These are phyloP conservation scores for Pisolithus orientalis DNA, from an alignment of 768 basidiomycete genomes.

Conservation along the genomic window DNA sequence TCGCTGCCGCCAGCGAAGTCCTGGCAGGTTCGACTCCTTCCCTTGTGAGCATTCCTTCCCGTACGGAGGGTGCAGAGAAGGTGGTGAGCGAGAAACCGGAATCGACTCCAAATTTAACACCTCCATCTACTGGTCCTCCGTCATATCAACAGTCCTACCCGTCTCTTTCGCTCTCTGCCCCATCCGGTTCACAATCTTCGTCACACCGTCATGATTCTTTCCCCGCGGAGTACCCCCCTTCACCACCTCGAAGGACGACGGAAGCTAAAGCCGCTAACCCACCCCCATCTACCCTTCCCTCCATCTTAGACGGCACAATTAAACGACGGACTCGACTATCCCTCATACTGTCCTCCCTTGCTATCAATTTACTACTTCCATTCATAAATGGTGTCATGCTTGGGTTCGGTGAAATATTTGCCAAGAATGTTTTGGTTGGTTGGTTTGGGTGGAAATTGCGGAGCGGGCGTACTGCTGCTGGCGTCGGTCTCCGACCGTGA, in stretches of 20 bases:
- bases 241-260: conserved; percentile 16
- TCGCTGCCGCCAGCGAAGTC: conserved; percentile 12
- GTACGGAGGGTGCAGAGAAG: conserved; percentile 24
- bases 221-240: conserved; percentile 5
- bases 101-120: conserved; percentile 8
- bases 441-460: conserved; percentile 40
- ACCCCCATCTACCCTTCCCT: conserved; percentile 48
- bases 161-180: conserved; percentile 72
- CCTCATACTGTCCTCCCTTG: conserved; percentile 66
- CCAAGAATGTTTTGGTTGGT: conserved; percentile 62
- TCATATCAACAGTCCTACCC: conserved; percentile 63
- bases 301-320: conserved; percentile 65
- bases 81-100: conserved; percentile 35
- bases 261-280: conserved; percentile 20
- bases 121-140: conserved; percentile 11
- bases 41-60: conserved; percentile 26
- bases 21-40: conserved; percentile 16
- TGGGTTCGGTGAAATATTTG: conserved; percentile 93
- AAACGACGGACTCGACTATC: conserved; percentile 60
- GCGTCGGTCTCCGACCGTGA: conserved; percentile 23
- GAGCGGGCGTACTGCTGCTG: conserved; percentile 17
- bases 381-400: conserved; percentile 95
- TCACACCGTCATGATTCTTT: conserved; percentile 19
- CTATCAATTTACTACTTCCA: conserved; percentile 80
- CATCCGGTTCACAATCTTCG: conserved; percentile 47